phyloP scores from a whole-genome alignment of 2,329 filamentous ascomycete genomes.

The Aspergillus fischeri region DNA sequence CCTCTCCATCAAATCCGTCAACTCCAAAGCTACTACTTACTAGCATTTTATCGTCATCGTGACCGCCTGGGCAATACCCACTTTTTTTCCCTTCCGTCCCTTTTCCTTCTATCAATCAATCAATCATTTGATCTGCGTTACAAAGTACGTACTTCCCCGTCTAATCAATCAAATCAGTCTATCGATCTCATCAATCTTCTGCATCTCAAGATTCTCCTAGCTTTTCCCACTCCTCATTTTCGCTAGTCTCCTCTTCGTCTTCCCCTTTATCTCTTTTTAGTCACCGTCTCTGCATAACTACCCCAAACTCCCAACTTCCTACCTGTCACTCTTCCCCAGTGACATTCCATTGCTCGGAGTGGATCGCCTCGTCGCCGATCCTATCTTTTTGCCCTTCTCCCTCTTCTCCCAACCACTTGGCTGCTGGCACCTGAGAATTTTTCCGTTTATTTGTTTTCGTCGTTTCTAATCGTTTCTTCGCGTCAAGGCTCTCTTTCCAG shows the following conservation, averaged over 20 bases:
- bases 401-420: constrained; percentile 5
- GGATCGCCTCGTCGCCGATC: constrained; percentile 1
- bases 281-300: background rate
- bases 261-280: background rate
- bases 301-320: constrained; percentile 15
- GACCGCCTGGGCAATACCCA: background rate
- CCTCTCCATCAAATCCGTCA: constrained; percentile 1
- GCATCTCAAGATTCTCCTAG: constrained; percentile 2
- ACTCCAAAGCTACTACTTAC: constrained; percentile 5
- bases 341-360: constrained; percentile 1
- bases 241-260: constrained; percentile 1
- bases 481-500: background rate
- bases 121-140: background rate
- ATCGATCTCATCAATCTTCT: constrained; percentile 3
- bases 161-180: constrained; percentile 12
- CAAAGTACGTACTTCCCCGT: background rate
- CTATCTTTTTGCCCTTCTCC: constrained; percentile 13
- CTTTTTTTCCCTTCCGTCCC: constrained; percentile 3
- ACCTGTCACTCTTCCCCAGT: background rate
- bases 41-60: background rate
- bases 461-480: background rate
- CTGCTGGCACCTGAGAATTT: background rate
- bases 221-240: constrained; percentile 1
- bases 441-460: background rate
- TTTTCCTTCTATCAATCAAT: constrained; percentile 3